phyloP scores from a whole-genome alignment of 2,329 filamentous ascomycete genomes.

The Ceratocystis papillata region DNA sequence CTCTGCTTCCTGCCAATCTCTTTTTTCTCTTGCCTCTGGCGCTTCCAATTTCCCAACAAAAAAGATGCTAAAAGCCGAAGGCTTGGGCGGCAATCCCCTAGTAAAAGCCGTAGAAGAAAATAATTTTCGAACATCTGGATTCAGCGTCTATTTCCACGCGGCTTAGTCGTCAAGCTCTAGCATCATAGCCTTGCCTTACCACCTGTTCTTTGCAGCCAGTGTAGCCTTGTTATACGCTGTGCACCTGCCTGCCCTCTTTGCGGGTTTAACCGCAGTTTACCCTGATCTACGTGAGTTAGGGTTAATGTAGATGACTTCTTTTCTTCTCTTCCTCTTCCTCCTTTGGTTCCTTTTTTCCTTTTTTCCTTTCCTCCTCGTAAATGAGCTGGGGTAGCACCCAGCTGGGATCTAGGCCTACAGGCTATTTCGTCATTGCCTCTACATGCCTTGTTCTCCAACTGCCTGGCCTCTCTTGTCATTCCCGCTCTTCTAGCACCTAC shows the following conservation, averaged over 20 bases:
- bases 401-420: not conserved
- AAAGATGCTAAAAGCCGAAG: not conserved
- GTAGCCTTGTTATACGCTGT: too few relatives aligned
- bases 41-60: slow-evolving; percentile 11
- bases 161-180: too few relatives aligned
- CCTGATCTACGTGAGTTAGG: too few relatives aligned
- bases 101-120: not conserved
- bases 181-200: too few relatives aligned
- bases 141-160: not conserved
- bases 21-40: not conserved
- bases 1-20: not conserved
- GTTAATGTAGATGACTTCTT: too few relatives aligned
- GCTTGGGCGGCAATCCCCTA: not conserved
- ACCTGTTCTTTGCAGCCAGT: too few relatives aligned
- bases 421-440: not conserved
- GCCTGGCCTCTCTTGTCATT: not conserved
- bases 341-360: too few relatives aligned
- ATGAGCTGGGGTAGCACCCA: not conserved
- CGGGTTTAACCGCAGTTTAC: too few relatives aligned
- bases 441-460: not conserved
- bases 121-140: not conserved
- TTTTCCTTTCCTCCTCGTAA: too few relatives aligned
- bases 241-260: too few relatives aligned
- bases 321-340: too few relatives aligned
- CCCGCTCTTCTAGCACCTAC: not conserved